Percentiles rank a stretch among this genome's conserved stretches.
Evolutionary conservation across 306 rosid genomes (phyloP).

Genomic region (Hippophae rhamnoides): DNA sequence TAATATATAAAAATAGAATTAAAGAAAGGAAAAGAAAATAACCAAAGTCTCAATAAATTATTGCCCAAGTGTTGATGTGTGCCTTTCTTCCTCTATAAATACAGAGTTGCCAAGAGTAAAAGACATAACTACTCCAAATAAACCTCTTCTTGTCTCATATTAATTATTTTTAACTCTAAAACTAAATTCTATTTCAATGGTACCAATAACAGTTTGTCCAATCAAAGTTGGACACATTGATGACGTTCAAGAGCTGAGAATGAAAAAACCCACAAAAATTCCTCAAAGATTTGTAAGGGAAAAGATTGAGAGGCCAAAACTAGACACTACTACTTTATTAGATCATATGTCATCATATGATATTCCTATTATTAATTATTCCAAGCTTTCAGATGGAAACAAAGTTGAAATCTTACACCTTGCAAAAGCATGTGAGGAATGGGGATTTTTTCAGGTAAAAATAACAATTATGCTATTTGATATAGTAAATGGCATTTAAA

Average conservation of each 20-base stretch:
- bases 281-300: conserved; percentile 88
- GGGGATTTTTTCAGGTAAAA: conserved; percentile 96
- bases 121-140: conserved; percentile 2
- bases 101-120: conserved; percentile 10
- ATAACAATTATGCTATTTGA: not conserved
- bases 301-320: conserved; percentile 57
- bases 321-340: conserved; percentile 16
- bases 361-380: conserved; percentile 72
- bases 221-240: conserved; percentile 69
- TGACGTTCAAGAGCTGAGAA: conserved; percentile 92
- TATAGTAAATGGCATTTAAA: not conserved
- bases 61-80: conserved; percentile 13
- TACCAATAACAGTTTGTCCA: conserved; percentile 47
- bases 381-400: conserved; percentile 45
- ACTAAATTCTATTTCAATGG: conserved; percentile 33
- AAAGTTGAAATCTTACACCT: conserved; percentile 44
- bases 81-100: conserved; percentile 45
- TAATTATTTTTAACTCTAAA: not conserved
- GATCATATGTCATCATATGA: conserved; percentile 11
- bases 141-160: not conserved
- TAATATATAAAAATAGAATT: not conserved
- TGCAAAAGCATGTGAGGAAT: conserved; percentile 60
- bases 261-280: conserved; percentile 44
- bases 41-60: not conserved
- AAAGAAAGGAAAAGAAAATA: not conserved